Percentiles rank a stretch among this genome's conserved stretches.
phyloP scores from a whole-genome alignment of 371 early-diverging fungal species.

The Nematocida ausubeli region DNA sequence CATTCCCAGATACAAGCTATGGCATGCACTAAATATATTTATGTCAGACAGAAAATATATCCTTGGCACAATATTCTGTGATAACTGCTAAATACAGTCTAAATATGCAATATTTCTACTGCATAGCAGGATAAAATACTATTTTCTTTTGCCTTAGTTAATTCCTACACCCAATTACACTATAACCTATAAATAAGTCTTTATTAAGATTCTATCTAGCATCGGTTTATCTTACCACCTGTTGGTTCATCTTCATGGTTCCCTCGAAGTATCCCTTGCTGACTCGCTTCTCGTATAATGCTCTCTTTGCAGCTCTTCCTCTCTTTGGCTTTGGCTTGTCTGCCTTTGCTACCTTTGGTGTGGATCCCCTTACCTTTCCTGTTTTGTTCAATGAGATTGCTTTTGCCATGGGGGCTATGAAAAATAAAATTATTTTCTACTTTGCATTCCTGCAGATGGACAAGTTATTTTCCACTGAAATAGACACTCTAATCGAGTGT shows the following conservation, averaged over 20 bases:
- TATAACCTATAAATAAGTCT: slow-evolving; percentile 1
- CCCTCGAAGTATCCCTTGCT: slow-evolving; percentile 68
- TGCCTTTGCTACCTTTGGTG: slow-evolving; percentile 94
- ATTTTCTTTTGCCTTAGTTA: no score
- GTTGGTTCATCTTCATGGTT: slow-evolving; percentile 66
- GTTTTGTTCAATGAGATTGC: slow-evolving; percentile 70
- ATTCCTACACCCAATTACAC: no score
- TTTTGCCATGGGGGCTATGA: slow-evolving; percentile 59
- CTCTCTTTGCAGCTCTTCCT: slow-evolving; percentile 94
- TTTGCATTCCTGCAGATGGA: not conserved
- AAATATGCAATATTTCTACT: no score
- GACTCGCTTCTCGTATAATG: slow-evolving; percentile 89
- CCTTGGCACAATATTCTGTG: no score
- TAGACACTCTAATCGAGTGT: not conserved
- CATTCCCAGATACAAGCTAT: no score
- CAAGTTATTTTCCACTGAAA: not conserved
- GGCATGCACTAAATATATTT: no score
- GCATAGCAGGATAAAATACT: no score
- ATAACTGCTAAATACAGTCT: no score
- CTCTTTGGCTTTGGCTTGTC: slow-evolving; percentile 80
- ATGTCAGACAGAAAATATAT: no score
- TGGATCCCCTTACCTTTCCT: slow-evolving; percentile 99
- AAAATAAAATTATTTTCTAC: slow-evolving; percentile 37
- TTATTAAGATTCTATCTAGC: slow-evolving; percentile 12
- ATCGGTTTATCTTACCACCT: slow-evolving; percentile 37